Base-by-base conservation (phyloP, 164 flowering plant genomes). In the Brasenia schreberi region DNA sequence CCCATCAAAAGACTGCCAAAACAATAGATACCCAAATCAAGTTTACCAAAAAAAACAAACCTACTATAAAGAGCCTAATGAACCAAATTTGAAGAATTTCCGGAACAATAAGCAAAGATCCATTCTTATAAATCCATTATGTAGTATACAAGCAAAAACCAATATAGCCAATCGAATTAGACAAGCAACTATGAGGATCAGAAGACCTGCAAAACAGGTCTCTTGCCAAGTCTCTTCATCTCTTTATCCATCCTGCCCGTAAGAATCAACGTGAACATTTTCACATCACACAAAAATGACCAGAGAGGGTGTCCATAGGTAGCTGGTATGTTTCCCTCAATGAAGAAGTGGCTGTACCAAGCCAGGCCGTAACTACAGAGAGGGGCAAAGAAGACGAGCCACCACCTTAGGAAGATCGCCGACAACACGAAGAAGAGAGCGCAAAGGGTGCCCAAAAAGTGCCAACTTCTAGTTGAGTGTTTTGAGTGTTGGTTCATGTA, bases 261-360 rank as follows among this genome's bases (percentile, higher is more conserved):
- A 23, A 88, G 81, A 90, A 93, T 93, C 73, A 93, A 76, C 2
- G 89, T 90, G 78, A 90, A 90, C 98, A 93, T 93, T 87, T 90
- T 93, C 74, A 70, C 77, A 80, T 93, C 98, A 73, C 97, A 93
- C 0, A 84, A 7, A 39, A 93, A 67, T 0, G 98, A 90, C 98
- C 98, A 93, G 68, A 90, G 11, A 0, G 97, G 96, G 69, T 93
- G 96, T 53, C 94, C 96, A 64, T 90, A 93, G 16, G 90, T 81
- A 1, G 92, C 90, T 0, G 97, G 98, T 39, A 82, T 68, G 43
- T 93, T 93, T 58, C 92, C 82, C 75, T 93, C 98, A 0, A 93
- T 85, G 56, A 87, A 93, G 80, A 93, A 85, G 80, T 90, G 97
- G 70, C 98, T 90, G 73, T 87, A 90, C 98, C 94, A 93, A 11